Evolutionary conservation across 306 rosid genomes (phyloP), one percentile per base, ranked within the genome.

Genomic region (Bauhinia variegata): DNA sequence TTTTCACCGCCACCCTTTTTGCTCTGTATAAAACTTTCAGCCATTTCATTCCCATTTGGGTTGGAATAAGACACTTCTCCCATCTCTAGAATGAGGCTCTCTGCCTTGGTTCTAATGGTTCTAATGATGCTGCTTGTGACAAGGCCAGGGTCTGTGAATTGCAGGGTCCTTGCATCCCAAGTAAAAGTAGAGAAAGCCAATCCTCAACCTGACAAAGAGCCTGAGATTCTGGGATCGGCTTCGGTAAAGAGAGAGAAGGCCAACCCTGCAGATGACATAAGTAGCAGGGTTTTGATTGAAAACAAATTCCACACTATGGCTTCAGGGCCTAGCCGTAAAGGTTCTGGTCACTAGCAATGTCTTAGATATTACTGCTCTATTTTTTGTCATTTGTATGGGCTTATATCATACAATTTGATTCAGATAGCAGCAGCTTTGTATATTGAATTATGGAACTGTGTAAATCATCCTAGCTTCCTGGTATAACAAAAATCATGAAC

Each of bases 251-350:
- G 64, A 39, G 72, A 67, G 16, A 80, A 49, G 39, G 10, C 5
- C 48, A 19, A 15, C 10, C 3, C 56, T 13, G 13, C 18, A 7
- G 43, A 38, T 16, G 12, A 7, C 31, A 57, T 18, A 50, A 77
- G 51, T 34, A 67, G 17, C 47, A 59, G 74, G 58, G 82, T 66
- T 65, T 72, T 79, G 60, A 65, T 53, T 8, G 53, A 73, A 6
- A 67, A 63, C 60, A 77, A 63, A 64, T 57, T 63, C 48, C 72
- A 66, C 58, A 77, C 90, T 6, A 49, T 91, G 88, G 73, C 91
- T 50, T 91, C 97, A 43, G 97, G 97, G 51, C 97, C 96, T 5
- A 86, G 97, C 69, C 72, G 73, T 61, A 91, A 78, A 82, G 97
- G 97, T 74, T 16, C 93, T 19, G 97, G 97, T 58, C 97, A 91